These are phyloP conservation scores for Maudiozyma bulderi DNA, from an alignment of 805 yeast genomes.

Conservation along the genomic window DNA sequence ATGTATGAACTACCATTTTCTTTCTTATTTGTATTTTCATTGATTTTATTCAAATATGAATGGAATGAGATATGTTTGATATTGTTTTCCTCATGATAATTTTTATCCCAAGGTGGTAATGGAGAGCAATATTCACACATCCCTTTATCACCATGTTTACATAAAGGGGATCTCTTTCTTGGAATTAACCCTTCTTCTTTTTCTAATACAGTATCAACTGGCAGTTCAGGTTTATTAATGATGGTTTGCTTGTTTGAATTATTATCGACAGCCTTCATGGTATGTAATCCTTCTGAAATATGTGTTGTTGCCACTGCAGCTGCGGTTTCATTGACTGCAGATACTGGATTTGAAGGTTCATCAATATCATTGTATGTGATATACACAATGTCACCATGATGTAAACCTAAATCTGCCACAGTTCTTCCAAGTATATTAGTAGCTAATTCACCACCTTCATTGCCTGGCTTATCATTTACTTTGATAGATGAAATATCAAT, in stretches of 20 bases:
- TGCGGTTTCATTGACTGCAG: neutral
- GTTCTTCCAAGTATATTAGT: conserved; percentile 18
- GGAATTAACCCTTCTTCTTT: conserved; percentile 61
- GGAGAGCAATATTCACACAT: conserved; percentile 98
- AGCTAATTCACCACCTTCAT: conserved; percentile 16
- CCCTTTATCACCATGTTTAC: conserved; percentile 85
- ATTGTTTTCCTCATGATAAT: conserved; percentile 59
- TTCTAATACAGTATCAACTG: conserved; percentile 60
- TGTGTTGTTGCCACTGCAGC: neutral
- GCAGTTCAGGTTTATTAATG: conserved; percentile 34
- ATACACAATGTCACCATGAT: conserved; percentile 53
- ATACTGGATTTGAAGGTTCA: too few relatives aligned
- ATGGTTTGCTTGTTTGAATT: neutral
- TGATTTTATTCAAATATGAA: conserved; percentile 65
- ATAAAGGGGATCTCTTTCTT: conserved; percentile 51
- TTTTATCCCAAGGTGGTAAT: conserved; percentile 86
- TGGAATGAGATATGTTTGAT: conserved; percentile 87
- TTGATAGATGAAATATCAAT: conserved; percentile 20
- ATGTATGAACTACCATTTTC: conserved; percentile 58
- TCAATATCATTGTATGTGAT: conserved; percentile 27
- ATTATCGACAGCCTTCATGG: neutral
- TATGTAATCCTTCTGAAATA: conserved; percentile 4
- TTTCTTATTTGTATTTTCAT: conserved; percentile 55
- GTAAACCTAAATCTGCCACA: conserved; percentile 38
- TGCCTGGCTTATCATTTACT: conserved; percentile 22